Percentiles rank a stretch among this genome's conserved stretches.
Conservation (phyloP, 2,329 filamentous ascomycete genomes). For the Talaromyces sp. region DNA sequence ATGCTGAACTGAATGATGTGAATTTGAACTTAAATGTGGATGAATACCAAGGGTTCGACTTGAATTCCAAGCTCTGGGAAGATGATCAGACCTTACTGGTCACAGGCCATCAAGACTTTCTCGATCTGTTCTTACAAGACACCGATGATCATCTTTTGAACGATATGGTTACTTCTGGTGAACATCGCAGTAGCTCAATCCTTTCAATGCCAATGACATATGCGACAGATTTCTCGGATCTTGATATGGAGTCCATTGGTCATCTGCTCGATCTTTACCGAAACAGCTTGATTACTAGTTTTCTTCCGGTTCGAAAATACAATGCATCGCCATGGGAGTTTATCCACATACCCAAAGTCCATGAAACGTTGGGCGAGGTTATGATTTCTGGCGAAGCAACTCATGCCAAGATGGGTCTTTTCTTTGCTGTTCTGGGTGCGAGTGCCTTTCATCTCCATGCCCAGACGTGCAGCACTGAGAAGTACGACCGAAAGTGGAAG, state of each 20-base stretch:
- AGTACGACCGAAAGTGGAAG: background rate
- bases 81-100: background rate
- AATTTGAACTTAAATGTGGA: background rate
- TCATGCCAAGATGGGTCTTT: background rate
- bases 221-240: background rate
- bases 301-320: background rate
- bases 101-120: background rate
- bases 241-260: background rate
- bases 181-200: background rate
- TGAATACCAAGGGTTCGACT: background rate
- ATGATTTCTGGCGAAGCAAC: background rate
- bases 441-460: background rate
- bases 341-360: background rate
- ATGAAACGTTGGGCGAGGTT: background rate
- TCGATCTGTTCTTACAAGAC: background rate
- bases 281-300: background rate
- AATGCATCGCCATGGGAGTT: background rate
- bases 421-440: background rate
- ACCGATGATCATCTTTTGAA: background rate
- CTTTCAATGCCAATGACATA: background rate
- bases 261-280: background rate
- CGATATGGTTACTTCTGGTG: background rate
- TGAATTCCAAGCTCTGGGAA: background rate
- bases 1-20: background rate
- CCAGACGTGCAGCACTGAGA: background rate